Base-by-base conservation (phyloP, 495 filamentous ascomycete species). In the Tuber magnatum region DNA sequence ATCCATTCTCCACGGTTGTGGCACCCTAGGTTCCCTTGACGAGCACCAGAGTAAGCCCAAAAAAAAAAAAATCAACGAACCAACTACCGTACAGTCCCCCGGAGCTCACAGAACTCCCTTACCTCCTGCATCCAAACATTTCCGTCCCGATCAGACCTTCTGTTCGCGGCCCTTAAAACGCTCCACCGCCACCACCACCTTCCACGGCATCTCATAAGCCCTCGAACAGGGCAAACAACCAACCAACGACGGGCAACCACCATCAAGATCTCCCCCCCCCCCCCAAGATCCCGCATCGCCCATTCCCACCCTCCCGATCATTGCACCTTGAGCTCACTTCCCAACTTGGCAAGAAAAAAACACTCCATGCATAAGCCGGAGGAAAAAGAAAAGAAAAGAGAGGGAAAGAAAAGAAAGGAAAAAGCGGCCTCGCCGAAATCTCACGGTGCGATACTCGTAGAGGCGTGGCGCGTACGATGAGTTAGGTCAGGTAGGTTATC, bases 401-500 rank as follows among this genome's bases (percentile, higher is more conserved):
- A 48, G 18, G 42, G 35, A 68, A 61, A n/a, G 38, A 71, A 51
- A 76, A 77, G 46, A 73, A 73, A 70, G 42, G 16, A 24, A 42
- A 42, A 10, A 28, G 71, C 71, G 70, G 75, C 18, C 75, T 73
- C 70, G 32, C 75, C 76, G 75, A 78, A 73, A 77, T 35, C 56
- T 35, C 3, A 32, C 51, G 51, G 51, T 14, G 51, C 10, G 28
- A 35, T 18, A 65, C 56, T 35, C 28, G 56, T 18, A 65, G 12
- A 10, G 8, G 3, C n/a, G 4, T 3, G 28, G 9, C 3, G 20
- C 5, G 46, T 51, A 28, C 9, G 24, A 12, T n/a, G 24, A 56
- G 24, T 28, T 61, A 32, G 9, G 9, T 28, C 10, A 32, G n/a
- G 48, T 51, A n/a, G 24, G 51, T 61, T 61, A 3, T 9, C 51